Evolutionary conservation across 73 alveolate genomes (phyloP).

Genomic region (Breviolum minutum): DNA sequence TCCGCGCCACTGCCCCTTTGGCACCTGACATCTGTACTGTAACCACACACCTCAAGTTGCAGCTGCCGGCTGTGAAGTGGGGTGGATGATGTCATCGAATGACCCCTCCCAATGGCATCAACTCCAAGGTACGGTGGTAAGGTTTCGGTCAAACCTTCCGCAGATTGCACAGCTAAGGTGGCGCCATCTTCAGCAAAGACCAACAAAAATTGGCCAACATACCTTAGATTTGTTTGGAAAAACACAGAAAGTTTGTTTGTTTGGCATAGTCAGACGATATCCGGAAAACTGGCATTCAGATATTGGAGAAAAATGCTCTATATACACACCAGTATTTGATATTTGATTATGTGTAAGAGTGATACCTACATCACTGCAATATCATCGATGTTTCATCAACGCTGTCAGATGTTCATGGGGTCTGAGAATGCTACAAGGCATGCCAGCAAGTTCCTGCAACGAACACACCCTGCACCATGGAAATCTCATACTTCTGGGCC

Average conservation of each 20-base stretch:
- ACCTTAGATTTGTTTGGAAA: conserved; percentile 1
- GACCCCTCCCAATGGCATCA: not conserved
- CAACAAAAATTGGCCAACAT: conserved; percentile 67
- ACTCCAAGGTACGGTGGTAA: conserved; percentile 75
- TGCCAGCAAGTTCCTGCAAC: conserved; percentile 62
- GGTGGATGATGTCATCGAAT: not conserved
- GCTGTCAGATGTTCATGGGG: too few species aligned
- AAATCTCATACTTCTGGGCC: too few species aligned
- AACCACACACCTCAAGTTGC: conserved; percentile 31
- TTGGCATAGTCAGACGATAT: not conserved
- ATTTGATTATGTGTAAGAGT: too few species aligned
- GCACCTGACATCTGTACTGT: conserved; percentile 54
- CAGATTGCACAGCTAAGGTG: conserved; percentile 7
- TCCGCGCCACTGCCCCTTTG: conserved; percentile 31
- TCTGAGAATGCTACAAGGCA: conserved; percentile 27
- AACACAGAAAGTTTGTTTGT: not conserved
- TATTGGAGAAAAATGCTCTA: too few species aligned
- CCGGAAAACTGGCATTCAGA: not conserved
- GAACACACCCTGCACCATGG: not conserved
- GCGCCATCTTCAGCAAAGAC: conserved; percentile 72
- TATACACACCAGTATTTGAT: too few species aligned
- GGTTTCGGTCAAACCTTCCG: conserved; percentile 31
- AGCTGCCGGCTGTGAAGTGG: not conserved
- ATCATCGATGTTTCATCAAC: not conserved
- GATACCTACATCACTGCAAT: too few species aligned